phyloP scores from a whole-genome alignment of 805 yeast species.

The Candida takata region DNA sequence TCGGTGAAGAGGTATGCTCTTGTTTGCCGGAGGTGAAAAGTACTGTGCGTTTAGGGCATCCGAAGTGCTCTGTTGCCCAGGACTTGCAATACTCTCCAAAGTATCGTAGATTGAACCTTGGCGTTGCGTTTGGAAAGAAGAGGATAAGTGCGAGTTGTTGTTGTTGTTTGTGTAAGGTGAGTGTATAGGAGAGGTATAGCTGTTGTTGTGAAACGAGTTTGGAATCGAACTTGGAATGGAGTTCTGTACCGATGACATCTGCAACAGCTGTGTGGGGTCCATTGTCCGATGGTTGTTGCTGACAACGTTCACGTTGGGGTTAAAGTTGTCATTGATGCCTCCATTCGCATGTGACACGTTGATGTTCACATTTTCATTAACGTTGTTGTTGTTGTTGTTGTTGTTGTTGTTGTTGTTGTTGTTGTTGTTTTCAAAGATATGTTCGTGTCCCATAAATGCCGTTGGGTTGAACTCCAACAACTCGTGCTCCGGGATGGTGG shows the following conservation, averaged over 20 bases:
- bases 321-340: too few species aligned
- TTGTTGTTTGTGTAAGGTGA: conserved; percentile 18
- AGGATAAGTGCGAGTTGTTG: conserved; percentile 10
- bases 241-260: not conserved
- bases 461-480: conserved; percentile 18
- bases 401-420: not conserved
- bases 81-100: conserved; percentile 19
- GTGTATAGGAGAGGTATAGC: conserved; percentile 15
- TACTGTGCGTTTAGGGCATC: conserved; percentile 16
- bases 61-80: conserved; percentile 7
- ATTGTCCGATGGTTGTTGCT: not conserved
- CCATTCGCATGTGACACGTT: too few species aligned
- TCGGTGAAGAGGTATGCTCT: conserved; percentile 9
- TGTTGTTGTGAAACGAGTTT: conserved; percentile 8
- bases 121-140: conserved; percentile 18
- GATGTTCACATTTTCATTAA: too few species aligned
- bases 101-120: conserved; percentile 20
- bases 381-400: too few species aligned
- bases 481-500: conserved; percentile 25
- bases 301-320: not conserved
- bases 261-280: conserved; percentile 9
- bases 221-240: not conserved
- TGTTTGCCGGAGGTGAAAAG: conserved; percentile 20
- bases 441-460: conserved; percentile 10
- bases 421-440: too few species aligned